Evolutionary conservation across 2,329 filamentous ascomycete genomes (phyloP).

Genomic region (Rutstroemia sydowiana): DNA sequence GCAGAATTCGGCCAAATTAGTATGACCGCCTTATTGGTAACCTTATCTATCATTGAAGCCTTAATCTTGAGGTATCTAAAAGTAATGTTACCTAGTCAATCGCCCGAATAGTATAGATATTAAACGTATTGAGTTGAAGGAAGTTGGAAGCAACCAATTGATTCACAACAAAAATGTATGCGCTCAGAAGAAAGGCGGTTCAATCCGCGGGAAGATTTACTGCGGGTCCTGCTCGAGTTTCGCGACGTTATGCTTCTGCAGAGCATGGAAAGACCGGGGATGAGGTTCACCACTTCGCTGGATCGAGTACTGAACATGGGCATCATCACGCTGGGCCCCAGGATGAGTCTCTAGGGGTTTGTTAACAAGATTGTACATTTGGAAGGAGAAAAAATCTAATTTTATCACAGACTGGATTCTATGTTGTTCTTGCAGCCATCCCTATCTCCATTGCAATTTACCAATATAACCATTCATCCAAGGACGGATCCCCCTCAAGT

Average conservation of each 20-base stretch:
- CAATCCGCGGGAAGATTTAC: slow-evolving; percentile 23
- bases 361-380: slow-evolving; percentile 22
- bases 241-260: slow-evolving; percentile 20
- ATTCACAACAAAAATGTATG: slow-evolving; percentile 28
- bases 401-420: slow-evolving; percentile 39
- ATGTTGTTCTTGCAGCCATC: slow-evolving; percentile 37
- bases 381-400: slow-evolving; percentile 9
- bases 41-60: too few species aligned
- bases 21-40: too few species aligned
- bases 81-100: too few species aligned
- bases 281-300: slow-evolving; percentile 17
- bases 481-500: slow-evolving; percentile 34
- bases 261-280: slow-evolving; percentile 19
- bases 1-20: neutral
- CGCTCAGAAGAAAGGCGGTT: slow-evolving; percentile 28
- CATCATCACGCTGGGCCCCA: slow-evolving; percentile 33
- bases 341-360: slow-evolving; percentile 44
- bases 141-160: slow-evolving; percentile 19
- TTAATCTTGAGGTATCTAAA: too few species aligned
- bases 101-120: too few species aligned
- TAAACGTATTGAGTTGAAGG: neutral
- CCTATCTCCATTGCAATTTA: slow-evolving; percentile 40
- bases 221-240: slow-evolving; percentile 12
- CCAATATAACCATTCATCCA: slow-evolving; percentile 32
- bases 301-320: slow-evolving; percentile 17